Percentiles rank a stretch among this genome's conserved stretches.
Conservation (phyloP, 768 basidiomycete genomes). For the Cyclocybe cylindracea region DNA sequence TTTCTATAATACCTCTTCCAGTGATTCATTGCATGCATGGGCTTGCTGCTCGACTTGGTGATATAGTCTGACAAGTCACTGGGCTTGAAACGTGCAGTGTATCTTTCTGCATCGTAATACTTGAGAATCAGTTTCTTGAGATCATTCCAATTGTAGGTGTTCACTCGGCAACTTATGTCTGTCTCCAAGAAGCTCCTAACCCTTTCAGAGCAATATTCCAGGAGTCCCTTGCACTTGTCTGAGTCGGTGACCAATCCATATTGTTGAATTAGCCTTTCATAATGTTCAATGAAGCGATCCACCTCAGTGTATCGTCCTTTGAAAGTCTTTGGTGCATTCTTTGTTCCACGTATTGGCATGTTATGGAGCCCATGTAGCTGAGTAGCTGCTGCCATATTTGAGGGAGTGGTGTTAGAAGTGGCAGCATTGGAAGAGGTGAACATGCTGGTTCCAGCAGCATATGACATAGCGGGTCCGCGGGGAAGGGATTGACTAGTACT, state of each 20-base stretch:
- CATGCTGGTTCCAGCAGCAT: too few relatives aligned
- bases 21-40: not conserved
- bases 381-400: too few relatives aligned
- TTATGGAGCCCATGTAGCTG: not conserved
- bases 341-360: constrained; percentile 3
- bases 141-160: too few relatives aligned
- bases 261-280: not conserved
- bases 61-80: not conserved
- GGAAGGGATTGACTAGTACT: too few relatives aligned
- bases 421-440: too few relatives aligned
- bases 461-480: too few relatives aligned
- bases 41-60: not conserved
- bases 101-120: constrained; percentile 9
- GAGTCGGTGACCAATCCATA: too few relatives aligned
- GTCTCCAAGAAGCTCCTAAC: too few relatives aligned
- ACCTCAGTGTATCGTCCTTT: not conserved
- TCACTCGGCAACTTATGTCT: too few relatives aligned
- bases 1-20: constrained; percentile 10
- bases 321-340: constrained; percentile 4
- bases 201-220: too few relatives aligned
- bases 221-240: too few relatives aligned
- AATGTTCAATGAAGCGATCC: not conserved
- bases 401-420: too few relatives aligned
- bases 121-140: constrained; percentile 3
- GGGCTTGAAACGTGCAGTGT: not conserved